These are phyloP conservation scores for Flagelloscypha sp. DNA, from an alignment of 768 basidiomycete genomes.

Conservation along the genomic window DNA sequence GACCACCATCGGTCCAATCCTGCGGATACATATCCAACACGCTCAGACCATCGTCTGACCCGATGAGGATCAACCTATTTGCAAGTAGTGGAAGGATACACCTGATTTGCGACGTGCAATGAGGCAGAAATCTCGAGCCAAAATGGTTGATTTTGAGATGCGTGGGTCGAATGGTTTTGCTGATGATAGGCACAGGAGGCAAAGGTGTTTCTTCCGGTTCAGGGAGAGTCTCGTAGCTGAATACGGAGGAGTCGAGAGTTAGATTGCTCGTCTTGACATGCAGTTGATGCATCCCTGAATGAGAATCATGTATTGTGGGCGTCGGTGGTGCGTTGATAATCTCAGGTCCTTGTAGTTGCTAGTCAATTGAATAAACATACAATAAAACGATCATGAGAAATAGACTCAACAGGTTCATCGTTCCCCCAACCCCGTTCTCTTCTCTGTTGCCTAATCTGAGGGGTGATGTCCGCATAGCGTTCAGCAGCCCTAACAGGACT, in stretches of 20 bases:
- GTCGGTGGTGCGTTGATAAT: constrained; percentile 6
- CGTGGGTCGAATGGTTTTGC: constrained; percentile 47
- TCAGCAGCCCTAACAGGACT: constrained; percentile 77
- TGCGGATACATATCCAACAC: constrained; percentile 79
- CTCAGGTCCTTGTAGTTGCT: constrained; percentile 1
- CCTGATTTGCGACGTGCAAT: constrained; percentile 65
- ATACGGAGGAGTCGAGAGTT: constrained; percentile 18
- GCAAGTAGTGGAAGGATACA: constrained; percentile 64
- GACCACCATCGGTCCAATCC: constrained; percentile 52
- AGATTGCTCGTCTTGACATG: constrained; percentile 41
- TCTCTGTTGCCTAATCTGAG: constrained; percentile 47
- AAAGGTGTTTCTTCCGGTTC: constrained; percentile 24
- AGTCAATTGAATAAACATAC: constrained; percentile 1
- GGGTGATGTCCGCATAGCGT: constrained; percentile 58
- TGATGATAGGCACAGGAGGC: constrained; percentile 35
- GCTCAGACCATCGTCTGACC: constrained; percentile 72
- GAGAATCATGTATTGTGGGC: constrained; percentile 10
- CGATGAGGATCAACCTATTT: constrained; percentile 63
- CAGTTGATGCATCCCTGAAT: constrained; percentile 21
- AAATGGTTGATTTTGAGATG: constrained; percentile 69
- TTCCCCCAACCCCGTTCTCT: constrained; percentile 68
- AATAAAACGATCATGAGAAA: not conserved
- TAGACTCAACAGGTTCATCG: constrained; percentile 15
- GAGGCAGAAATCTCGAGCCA: constrained; percentile 80
- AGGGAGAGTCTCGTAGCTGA: constrained; percentile 17